Evolutionary conservation across 148 eudicot genomes (phyloP).

Genomic region (Pouteria glomerata): DNA sequence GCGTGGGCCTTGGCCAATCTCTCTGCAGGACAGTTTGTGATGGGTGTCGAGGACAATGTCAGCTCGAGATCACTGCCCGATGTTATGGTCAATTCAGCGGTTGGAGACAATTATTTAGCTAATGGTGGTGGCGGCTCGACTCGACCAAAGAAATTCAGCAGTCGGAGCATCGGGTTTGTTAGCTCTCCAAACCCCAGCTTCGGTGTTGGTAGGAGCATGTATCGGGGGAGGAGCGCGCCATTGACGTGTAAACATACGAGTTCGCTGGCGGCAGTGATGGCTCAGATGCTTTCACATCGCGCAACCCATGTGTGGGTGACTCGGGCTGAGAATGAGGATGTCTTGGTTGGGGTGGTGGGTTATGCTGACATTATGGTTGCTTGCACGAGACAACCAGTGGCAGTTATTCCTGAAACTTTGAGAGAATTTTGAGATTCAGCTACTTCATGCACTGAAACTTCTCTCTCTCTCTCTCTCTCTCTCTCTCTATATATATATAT

Average conservation of each 20-base stretch:
- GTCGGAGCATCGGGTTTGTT: conserved; percentile 74
- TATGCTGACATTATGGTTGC: conserved; percentile 85
- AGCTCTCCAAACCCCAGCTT: conserved; percentile 36
- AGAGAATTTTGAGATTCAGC: not conserved
- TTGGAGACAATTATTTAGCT: conserved; percentile 18
- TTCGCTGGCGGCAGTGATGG: conserved; percentile 96
- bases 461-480: too few relatives aligned
- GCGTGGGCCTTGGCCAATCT: conserved; percentile 89
- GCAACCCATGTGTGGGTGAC: conserved; percentile 97
- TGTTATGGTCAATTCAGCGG: conserved; percentile 15
- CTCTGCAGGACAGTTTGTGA: conserved; percentile 88
- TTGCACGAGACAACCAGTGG: conserved; percentile 53
- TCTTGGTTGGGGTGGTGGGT: conserved; percentile 78
- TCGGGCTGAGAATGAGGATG: conserved; percentile 64
- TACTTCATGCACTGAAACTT: not conserved
- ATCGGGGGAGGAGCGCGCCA: conserved; percentile 85
- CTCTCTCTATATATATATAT: not conserved
- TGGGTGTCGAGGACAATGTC: conserved; percentile 87
- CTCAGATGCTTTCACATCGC: conserved; percentile 94
- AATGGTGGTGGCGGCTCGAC: conserved; percentile 31
- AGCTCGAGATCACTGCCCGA: conserved; percentile 35
- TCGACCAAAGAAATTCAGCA: conserved; percentile 62
- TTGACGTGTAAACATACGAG: conserved; percentile 77
- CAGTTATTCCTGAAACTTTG: conserved; percentile 13
- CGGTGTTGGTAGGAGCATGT: conserved; percentile 71